phyloP scores from a whole-genome alignment of 2,329 filamentous ascomycete species.

The Zasmidium citrigriseum region DNA sequence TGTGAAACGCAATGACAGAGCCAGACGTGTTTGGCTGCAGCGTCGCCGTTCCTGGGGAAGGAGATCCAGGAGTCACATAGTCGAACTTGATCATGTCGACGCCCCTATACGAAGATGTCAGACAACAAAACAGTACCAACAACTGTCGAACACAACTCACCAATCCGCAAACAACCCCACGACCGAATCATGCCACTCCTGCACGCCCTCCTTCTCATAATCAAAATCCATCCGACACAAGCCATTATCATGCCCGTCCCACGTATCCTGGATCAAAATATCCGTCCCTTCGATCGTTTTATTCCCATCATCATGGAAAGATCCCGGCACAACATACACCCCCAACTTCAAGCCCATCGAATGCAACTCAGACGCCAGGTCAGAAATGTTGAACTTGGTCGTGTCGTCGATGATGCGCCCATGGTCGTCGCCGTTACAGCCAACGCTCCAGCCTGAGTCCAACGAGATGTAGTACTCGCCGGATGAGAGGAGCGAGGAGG shows the following conservation, averaged over 20 bases:
- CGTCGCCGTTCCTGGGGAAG: neutral
- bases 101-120: neutral
- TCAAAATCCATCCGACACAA: neutral
- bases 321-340: neutral
- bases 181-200: neutral
- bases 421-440: neutral
- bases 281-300: neutral
- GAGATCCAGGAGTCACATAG: neutral
- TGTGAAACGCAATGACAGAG: neutral
- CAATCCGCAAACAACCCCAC: neutral
- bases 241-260: neutral
- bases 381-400: neutral
- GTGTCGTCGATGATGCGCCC: neutral
- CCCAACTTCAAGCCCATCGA: neutral
- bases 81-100: neutral
- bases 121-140: neutral
- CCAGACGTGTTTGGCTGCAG: neutral
- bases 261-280: neutral
- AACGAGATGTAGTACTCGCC: neutral
- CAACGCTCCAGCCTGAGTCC: neutral
- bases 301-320: neutral
- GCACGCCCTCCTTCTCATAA: neutral
- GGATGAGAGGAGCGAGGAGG: neutral
- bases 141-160: neutral
- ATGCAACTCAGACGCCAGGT: neutral